Base-by-base conservation (phyloP, 176 grass and related monocot genomes). In the Avena atlantica region DNA sequence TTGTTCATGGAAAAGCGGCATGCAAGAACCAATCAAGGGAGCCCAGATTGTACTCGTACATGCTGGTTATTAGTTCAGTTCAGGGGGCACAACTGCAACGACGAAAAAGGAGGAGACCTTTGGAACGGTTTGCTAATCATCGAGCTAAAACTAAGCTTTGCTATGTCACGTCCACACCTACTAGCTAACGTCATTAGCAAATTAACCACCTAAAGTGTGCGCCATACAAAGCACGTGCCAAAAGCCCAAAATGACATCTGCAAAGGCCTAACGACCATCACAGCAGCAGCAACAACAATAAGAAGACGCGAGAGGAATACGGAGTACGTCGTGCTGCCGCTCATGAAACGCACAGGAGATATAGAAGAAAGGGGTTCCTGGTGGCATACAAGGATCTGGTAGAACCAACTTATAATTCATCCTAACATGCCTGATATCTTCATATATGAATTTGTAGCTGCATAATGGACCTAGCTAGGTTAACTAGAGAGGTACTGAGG, bases 141-240 rank as follows among this genome's bases (percentile, higher is more conserved):
- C 11, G 25, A 44, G 7, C 79, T 42, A 51, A 88, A 25, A 88
- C 37, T 81, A 77, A 62, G 67, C 75, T 68, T 75, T 77, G 78
- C 19, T 42, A 23, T 76, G 81, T 85, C 76, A 84, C 81, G 52
- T 88, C 59, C n/a, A n/a, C 47, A 87, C 69, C 76, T 44, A 80
- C 60, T 69, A 40, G 81, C 8, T 58, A 16, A 66, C 81, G 81
- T 76, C 85, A 84, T 10, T 9, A 71, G 70, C 61, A 8, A 57
- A 20, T 36, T 42, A 59, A 72, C 64, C 23, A 65, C 44, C 20
- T 40, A 83, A 83, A 16, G n/a, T n/a, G 4, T 24, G n/a, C 68
- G 49, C 57, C 59, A 78, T 70, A 50, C 81, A 55, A 19, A 70
- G 70, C 89, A 91, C 89, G 88, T 91, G 82, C 70, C 31, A 53